phyloP scores from a whole-genome alignment of 208 protist species.

The Leishmania gerbilli region DNA sequence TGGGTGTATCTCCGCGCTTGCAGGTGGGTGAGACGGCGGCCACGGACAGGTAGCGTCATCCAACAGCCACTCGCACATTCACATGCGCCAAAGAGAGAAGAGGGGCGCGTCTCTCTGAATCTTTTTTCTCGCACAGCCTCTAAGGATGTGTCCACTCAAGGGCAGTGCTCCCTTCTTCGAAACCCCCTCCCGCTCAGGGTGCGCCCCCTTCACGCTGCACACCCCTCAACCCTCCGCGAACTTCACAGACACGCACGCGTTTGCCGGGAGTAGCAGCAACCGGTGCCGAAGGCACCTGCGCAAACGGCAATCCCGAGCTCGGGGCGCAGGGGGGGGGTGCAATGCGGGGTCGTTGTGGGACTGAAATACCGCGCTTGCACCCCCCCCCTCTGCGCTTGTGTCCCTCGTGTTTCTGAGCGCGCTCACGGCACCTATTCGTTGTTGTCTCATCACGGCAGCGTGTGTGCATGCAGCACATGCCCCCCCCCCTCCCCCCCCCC shows the following conservation, averaged over 20 bases:
- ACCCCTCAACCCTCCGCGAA: neutral
- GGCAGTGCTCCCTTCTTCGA: neutral
- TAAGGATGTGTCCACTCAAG: neutral
- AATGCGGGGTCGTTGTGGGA: neutral
- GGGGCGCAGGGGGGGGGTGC: neutral
- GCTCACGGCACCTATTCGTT: neutral
- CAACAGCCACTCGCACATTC: neutral
- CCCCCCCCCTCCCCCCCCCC: too few relatives aligned
- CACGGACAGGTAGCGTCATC: neutral
- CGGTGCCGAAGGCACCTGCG: neutral
- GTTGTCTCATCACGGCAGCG: neutral
- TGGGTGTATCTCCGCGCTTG: constrained; percentile 6
- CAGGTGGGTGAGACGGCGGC: neutral
- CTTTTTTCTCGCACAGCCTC: neutral
- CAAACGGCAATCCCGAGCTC: neutral
- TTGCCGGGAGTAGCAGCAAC: neutral
- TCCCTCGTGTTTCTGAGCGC: neutral
- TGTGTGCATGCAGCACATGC: neutral
- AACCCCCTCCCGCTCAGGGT: neutral
- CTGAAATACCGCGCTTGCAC: neutral
- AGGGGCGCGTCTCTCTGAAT: neutral
- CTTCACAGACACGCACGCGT: neutral
- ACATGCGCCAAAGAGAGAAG: neutral
- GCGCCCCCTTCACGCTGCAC: neutral
- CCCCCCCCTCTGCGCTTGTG: neutral